phyloP scores from a whole-genome alignment of 2,329 filamentous ascomycete genomes.

The Diaporthe ilicicola region DNA sequence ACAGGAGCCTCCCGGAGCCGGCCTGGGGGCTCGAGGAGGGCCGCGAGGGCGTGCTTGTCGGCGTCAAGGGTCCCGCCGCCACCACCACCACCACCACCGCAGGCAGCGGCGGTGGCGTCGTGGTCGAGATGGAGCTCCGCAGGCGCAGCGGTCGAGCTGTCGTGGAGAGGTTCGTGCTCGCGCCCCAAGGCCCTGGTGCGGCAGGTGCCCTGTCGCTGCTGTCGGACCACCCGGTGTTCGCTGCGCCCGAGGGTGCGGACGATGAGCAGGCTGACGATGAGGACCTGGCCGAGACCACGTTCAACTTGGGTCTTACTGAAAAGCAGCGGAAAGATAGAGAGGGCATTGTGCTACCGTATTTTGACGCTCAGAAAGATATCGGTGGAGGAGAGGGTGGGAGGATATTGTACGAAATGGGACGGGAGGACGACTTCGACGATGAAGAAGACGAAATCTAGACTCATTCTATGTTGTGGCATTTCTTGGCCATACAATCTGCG shows the following conservation, averaged over 20 bases:
- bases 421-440: constrained; percentile 84
- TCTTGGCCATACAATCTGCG: neutral
- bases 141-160: constrained; percentile 83
- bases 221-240: constrained; percentile 79
- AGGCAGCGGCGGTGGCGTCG: constrained; percentile 58
- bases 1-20: constrained; percentile 79
- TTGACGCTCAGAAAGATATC: constrained; percentile 88
- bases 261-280: constrained; percentile 50
- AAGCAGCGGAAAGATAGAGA: constrained; percentile 89
- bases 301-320: constrained; percentile 86
- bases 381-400: constrained; percentile 86
- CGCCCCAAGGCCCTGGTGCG: constrained; percentile 37
- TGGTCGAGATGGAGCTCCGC: constrained; percentile 86
- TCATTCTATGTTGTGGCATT: constrained; percentile 29
- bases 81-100: constrained; percentile 49
- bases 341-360: constrained; percentile 92
- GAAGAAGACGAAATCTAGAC: constrained; percentile 81
- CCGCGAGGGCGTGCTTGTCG: constrained; percentile 80
- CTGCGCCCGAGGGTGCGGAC: constrained; percentile 51
- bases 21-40: constrained; percentile 81
- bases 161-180: constrained; percentile 69
- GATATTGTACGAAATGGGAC: constrained; percentile 96
- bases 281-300: constrained; percentile 76
- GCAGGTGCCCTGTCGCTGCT: constrained; percentile 63
- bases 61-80: constrained; percentile 60